Conservation (phyloP, 139 green algal species). For the Chlamydomonas incerta region DNA sequence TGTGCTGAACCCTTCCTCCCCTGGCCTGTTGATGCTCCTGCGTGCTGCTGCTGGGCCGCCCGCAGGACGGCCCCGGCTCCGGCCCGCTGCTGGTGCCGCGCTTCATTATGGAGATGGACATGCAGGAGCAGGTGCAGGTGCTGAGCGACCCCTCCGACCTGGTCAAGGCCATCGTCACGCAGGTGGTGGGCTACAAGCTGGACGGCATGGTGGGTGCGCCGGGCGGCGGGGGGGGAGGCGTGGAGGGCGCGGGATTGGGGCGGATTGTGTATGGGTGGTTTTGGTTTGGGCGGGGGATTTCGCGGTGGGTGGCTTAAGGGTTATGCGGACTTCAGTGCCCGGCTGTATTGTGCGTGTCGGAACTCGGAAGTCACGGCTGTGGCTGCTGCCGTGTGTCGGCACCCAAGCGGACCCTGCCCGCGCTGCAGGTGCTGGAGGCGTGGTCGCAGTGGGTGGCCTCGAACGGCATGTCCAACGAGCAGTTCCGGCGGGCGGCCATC, state of each 20-base stretch:
- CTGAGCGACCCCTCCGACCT: constrained; percentile 25
- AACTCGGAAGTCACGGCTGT: too few relatives aligned
- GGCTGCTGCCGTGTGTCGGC: too few relatives aligned
- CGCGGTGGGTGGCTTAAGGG: too few relatives aligned
- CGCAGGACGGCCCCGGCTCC: background rate
- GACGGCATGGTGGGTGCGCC: constrained; percentile 66
- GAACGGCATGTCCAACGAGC: constrained; percentile 42
- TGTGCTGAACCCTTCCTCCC: too few relatives aligned
- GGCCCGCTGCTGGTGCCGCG: constrained; percentile 57
- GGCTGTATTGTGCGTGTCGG: too few relatives aligned
- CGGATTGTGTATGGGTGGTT: too few relatives aligned
- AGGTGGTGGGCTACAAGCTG: constrained; percentile 36
- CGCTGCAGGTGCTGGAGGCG: constrained; percentile 62
- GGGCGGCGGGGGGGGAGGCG: too few relatives aligned
- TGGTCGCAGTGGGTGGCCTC: constrained; percentile 54
- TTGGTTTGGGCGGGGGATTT: too few relatives aligned
- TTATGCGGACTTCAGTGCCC: too few relatives aligned
- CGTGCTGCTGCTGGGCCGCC: too few relatives aligned
- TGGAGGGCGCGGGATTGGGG: too few relatives aligned
- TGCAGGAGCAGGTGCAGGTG: constrained; percentile 19
- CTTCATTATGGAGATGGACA: constrained; percentile 55
- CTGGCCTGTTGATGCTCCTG: background rate
- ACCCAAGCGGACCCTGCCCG: background rate
- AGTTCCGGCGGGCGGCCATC: constrained; percentile 34
- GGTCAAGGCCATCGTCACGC: constrained; percentile 29